Evolutionary conservation across 352 stramenopile genomes (phyloP).

Genomic region (Phytophthora brassicae): DNA sequence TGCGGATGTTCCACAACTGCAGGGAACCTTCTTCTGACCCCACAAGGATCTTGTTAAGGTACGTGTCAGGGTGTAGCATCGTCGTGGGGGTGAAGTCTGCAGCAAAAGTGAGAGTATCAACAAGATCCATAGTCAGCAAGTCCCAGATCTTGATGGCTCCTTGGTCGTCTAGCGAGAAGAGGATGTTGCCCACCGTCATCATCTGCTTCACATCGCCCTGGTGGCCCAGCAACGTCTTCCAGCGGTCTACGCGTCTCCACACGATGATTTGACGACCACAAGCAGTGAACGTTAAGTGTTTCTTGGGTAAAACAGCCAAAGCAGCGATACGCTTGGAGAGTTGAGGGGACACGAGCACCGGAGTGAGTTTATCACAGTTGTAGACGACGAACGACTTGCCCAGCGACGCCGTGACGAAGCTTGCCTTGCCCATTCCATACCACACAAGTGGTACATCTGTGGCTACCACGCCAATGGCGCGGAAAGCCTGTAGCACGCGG

Average conservation of each 20-base stretch:
- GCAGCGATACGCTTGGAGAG: conserved; percentile 77
- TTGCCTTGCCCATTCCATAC: conserved; percentile 87
- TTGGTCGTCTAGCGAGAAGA: conserved; percentile 77
- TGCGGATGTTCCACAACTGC: conserved; percentile 92
- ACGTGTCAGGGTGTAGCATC: conserved; percentile 91
- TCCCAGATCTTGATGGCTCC: conserved; percentile 61
- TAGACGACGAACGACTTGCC: conserved; percentile 92
- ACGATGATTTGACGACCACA: conserved; percentile 71
- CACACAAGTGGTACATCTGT: conserved; percentile 87
- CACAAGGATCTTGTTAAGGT: conserved; percentile 94
- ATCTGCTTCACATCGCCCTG: conserved; percentile 53
- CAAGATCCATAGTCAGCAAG: conserved; percentile 57
- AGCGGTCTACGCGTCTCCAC: conserved; percentile 66
- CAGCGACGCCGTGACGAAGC: conserved; percentile 87
- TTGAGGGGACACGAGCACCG: conserved; percentile 81
- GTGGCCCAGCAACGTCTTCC: conserved; percentile 63
- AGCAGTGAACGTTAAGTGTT: conserved; percentile 79
- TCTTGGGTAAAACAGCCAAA: conserved; percentile 60
- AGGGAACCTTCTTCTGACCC: conserved; percentile 80
- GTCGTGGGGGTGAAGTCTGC: conserved; percentile 63
- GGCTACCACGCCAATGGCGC: conserved; percentile 88
- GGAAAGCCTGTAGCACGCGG: conserved; percentile 85
- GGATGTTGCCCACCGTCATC: conserved; percentile 51
- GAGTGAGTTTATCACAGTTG: conserved; percentile 88
- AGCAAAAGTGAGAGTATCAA: conserved; percentile 62